These are phyloP conservation scores for Aspergillaceae sp. DNA, from an alignment of 2,329 filamentous ascomycete genomes.

Conservation along the genomic window DNA sequence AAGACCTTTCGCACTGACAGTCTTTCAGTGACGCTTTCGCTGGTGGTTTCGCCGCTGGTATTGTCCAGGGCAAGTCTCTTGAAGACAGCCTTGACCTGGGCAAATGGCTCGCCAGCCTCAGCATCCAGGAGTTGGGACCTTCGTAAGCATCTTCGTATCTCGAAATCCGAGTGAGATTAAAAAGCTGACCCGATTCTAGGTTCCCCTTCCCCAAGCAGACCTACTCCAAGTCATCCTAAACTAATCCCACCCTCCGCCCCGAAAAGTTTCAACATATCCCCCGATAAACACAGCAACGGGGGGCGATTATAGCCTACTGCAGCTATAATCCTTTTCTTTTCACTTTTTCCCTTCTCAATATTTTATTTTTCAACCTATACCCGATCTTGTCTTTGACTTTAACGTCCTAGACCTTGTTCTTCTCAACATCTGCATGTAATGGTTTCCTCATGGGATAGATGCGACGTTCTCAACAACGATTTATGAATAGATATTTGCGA, in stretches of 20 bases:
- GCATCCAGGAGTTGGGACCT: conserved; percentile 90
- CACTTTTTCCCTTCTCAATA: conserved; percentile 19
- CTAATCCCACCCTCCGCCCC: conserved; percentile 1
- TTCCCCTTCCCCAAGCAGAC: conserved; percentile 76
- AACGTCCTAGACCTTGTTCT: conserved; percentile 17
- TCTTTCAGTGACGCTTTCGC: conserved; percentile 74
- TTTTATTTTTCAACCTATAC: conserved; percentile 20
- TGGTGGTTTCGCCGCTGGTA: conserved; percentile 82
- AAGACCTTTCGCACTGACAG: not conserved
- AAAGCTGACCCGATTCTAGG: conserved; percentile 37
- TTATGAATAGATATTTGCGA: conserved; percentile 2
- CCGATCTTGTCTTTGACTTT: conserved; percentile 21
- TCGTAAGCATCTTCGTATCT: conserved; percentile 57
- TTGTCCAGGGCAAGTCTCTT: conserved; percentile 75
- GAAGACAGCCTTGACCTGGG: conserved; percentile 79
- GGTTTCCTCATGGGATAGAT: not conserved
- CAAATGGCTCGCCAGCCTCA: conserved; percentile 89
- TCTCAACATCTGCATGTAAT: conserved; percentile 4
- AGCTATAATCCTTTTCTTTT: conserved; percentile 21
- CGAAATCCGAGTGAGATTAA: not conserved
- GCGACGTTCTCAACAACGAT: conserved; percentile 31
- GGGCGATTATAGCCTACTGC: not conserved
- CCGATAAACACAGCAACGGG: not conserved
- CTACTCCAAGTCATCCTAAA: conserved; percentile 47
- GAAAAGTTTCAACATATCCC: not conserved